Evolutionary conservation across 352 stramenopile genomes (phyloP), one percentile per base, ranked within the genome.

Genomic region (Plasmopara halstedii): DNA sequence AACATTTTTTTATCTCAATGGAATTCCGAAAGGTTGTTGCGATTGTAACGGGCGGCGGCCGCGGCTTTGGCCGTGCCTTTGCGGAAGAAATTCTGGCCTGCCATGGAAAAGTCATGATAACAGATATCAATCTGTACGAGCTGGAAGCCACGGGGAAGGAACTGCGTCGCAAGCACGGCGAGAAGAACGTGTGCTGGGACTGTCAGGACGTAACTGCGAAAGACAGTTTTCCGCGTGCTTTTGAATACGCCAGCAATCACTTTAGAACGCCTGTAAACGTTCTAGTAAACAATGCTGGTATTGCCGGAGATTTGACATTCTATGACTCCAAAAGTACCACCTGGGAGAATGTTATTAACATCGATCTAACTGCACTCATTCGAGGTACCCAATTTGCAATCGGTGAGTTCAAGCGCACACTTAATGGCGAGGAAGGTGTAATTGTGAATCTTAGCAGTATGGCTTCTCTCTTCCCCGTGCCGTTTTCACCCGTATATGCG

Each of bases 231-330:
- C 48, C 68, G 35, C 62, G 53, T 4, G 62, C 59, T 7, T 91
- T 88, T 38, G 73, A 80, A 19, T 71, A 68, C 42, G 74, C 74
- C 33, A 50, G 36, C 46, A 65, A 69, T 48, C 82, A 73, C 47
- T 89, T 92, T 46, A 62, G 70, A 17, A 37, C 35, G 23, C 65
- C 63, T 0, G 64, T 88, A 7, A 91, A 91, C 56, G 32, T 89
- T 33, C 64, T 91, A 25, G 77, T 80, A 2, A 91, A 91, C 61
- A 91, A 91, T 50, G 80, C 80, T 2, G 80, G 80, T 15, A 88
- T 91, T 23, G 70, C 62, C 2, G 69, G 70, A 6, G 56, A 84
- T 36, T 62, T 75, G 54, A 58, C 57, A 14, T 85, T 74, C 48
- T 83, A 64, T 47, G 50, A 77, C 15, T 41, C 44, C 4, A 33